phyloP scores from a whole-genome alignment of 2,329 filamentous ascomycete genomes.

The Bipolaris gigantea region DNA sequence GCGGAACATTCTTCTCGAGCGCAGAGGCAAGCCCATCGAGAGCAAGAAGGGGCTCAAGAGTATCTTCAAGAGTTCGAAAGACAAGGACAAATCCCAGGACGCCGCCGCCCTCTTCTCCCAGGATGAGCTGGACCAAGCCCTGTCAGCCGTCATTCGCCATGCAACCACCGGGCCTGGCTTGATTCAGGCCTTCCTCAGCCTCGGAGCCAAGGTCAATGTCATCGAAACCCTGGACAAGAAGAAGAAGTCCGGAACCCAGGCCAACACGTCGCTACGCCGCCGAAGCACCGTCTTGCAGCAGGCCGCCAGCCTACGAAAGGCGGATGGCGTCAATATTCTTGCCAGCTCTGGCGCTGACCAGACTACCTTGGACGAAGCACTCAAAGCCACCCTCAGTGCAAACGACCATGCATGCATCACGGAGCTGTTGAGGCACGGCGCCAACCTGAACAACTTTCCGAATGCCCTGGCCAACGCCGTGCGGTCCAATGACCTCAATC shows the following conservation, averaged over 20 bases:
- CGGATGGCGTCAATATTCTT: conserved; percentile 37
- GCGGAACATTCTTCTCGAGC: conserved; percentile 35
- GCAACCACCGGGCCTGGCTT: conserved; percentile 35
- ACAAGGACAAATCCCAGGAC: conserved; percentile 39
- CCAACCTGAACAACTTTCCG: conserved; percentile 38
- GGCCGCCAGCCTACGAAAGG: conserved; percentile 35
- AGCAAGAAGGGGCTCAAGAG: conserved; percentile 39
- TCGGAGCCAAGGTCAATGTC: conserved; percentile 42
- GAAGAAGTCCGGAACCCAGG: conserved; percentile 17
- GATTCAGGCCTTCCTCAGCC: conserved; percentile 38
- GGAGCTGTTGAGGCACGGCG: conserved; percentile 41
- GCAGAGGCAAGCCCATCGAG: conserved; percentile 35
- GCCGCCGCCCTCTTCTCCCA: conserved; percentile 34
- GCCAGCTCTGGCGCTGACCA: conserved; percentile 42
- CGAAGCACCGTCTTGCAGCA: conserved; percentile 43
- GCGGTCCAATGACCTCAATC: conserved; percentile 35
- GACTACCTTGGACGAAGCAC: conserved; percentile 37
- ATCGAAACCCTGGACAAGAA: conserved; percentile 25
- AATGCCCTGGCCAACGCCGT: conserved; percentile 38
- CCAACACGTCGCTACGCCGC: conserved; percentile 28
- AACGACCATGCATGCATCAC: conserved; percentile 39
- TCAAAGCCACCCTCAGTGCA: conserved; percentile 37
- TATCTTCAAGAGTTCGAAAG: conserved; percentile 42
- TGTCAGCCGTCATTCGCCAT: conserved; percentile 38
- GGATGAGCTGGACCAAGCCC: conserved; percentile 40